Percentiles rank a stretch among this genome's conserved stretches.
Evolutionary conservation across 495 filamentous ascomycete genomes (phyloP).

Genomic region (Penicillium chermesinum): DNA sequence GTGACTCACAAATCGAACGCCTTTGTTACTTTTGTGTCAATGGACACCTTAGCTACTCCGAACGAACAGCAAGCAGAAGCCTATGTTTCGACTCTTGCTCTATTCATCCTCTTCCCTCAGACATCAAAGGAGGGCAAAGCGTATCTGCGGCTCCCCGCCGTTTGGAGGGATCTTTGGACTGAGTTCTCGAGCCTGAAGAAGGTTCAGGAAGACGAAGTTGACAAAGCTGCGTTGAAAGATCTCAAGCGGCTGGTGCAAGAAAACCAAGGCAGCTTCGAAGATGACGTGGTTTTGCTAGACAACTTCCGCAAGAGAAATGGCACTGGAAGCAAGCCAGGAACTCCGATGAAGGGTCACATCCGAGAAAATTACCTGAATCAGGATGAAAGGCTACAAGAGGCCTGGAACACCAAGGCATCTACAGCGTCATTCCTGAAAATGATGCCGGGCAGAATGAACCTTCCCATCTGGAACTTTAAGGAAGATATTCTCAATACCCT

Average conservation of each 20-base stretch:
- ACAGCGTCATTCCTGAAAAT: conserved; percentile 50
- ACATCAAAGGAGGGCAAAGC: conserved; percentile 82
- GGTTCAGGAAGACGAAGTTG: conserved; percentile 58
- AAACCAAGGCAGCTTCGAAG: conserved; percentile 46
- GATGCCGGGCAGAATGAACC: conserved; percentile 54
- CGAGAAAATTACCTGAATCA: conserved; percentile 36
- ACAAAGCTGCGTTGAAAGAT: conserved; percentile 54
- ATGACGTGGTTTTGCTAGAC: conserved; percentile 68
- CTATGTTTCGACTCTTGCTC: conserved; percentile 73
- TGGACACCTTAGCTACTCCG: conserved; percentile 70
- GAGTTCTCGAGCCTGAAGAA: conserved; percentile 70
- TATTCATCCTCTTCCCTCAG: conserved; percentile 73
- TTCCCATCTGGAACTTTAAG: conserved; percentile 87
- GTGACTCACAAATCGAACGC: conserved; percentile 40
- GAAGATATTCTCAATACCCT: conserved; percentile 68
- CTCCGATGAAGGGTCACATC: conserved; percentile 29
- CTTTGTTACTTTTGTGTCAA: conserved; percentile 55
- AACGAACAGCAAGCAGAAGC: conserved; percentile 76
- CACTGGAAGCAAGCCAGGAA: conserved; percentile 40
- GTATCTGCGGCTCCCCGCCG: conserved; percentile 66
- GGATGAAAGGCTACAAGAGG: conserved; percentile 49
- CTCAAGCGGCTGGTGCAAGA: conserved; percentile 46
- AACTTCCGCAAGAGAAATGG: conserved; percentile 62
- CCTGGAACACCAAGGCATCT: conserved; percentile 67
- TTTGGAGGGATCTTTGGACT: conserved; percentile 81